These are phyloP conservation scores for Colletotrichum sp. DNA, from an alignment of 2,329 filamentous ascomycete species.

Conservation along the genomic window DNA sequence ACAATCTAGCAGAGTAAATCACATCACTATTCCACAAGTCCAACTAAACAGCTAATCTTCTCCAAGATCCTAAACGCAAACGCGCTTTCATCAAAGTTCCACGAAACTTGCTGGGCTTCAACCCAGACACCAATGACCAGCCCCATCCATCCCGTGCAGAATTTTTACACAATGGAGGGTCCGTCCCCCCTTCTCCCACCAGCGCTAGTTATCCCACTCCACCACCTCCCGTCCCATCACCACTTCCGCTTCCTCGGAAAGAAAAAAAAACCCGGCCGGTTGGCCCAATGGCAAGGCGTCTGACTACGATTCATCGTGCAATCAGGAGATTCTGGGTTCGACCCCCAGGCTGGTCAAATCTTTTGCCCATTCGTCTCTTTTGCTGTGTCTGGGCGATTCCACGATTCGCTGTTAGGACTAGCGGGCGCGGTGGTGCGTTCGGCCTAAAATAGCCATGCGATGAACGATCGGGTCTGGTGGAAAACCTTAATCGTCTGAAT, in stretches of 20 bases:
- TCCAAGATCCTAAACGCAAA: not conserved
- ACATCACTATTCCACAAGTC: not conserved
- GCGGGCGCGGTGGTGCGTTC: not conserved
- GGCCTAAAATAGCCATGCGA: not conserved
- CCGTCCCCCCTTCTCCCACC: not conserved
- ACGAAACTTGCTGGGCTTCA: not conserved
- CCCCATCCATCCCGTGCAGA: not conserved
- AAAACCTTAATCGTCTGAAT: not conserved
- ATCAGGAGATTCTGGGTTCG: conserved; percentile 23
- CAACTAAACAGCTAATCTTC: not conserved
- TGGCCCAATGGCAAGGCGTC: conserved; percentile 48
- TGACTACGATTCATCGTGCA: conserved; percentile 39
- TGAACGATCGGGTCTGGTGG: not conserved
- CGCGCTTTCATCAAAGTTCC: not conserved
- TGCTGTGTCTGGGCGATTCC: not conserved
- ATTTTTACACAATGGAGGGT: not conserved
- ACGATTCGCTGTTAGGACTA: not conserved
- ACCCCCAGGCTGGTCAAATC: conserved; percentile 19
- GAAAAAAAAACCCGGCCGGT: conserved; percentile 13
- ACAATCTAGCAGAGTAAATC: not conserved
- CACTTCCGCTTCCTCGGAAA: not conserved
- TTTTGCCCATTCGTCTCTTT: not conserved
- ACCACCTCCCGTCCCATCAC: not conserved
- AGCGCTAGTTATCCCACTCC: not conserved
- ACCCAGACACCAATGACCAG: not conserved